Evolutionary conservation across 257 asterid genomes (phyloP).

Genomic region (Ehretia macrophylla): DNA sequence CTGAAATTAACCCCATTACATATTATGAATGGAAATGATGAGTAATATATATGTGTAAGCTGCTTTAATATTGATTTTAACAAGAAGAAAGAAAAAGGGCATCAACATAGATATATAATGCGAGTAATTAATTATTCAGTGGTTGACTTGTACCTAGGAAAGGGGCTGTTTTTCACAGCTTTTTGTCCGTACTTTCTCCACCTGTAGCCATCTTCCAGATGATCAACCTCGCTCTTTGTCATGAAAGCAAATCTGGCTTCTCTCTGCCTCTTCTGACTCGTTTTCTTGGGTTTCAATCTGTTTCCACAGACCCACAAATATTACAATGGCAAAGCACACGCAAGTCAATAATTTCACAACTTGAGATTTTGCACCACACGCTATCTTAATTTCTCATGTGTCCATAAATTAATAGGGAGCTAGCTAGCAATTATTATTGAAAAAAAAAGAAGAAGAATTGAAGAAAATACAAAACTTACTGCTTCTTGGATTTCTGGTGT

Average conservation of each 20-base stretch:
- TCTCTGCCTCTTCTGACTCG: slow-evolving; percentile 45
- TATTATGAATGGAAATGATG: too few species aligned
- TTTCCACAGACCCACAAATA: slow-evolving; percentile 3
- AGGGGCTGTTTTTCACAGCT: slow-evolving; percentile 86
- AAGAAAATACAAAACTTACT: slow-evolving; percentile 33
- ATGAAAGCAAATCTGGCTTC: slow-evolving; percentile 79
- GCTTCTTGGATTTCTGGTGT: slow-evolving; percentile 30
- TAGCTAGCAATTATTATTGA: too few species aligned
- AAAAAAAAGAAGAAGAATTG: background rate
- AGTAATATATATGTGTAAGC: too few species aligned
- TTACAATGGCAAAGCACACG: background rate
- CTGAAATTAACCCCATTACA: slow-evolving; percentile 34
- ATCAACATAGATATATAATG: too few species aligned
- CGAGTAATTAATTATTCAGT: too few species aligned
- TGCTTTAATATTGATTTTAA: too few species aligned
- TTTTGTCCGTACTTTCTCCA: slow-evolving; percentile 92
- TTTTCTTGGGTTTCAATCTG: slow-evolving; percentile 59
- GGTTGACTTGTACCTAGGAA: slow-evolving; percentile 42
- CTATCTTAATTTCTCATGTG: background rate
- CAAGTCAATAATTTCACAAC: background rate
- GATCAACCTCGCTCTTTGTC: slow-evolving; percentile 85
- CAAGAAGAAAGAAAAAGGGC: too few species aligned
- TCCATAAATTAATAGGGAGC: too few species aligned
- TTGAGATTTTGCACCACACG: background rate
- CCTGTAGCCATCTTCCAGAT: slow-evolving; percentile 76